Base-by-base conservation (phyloP, 805 yeast species). In the Cyberlindnera euphorbiiphila region DNA sequence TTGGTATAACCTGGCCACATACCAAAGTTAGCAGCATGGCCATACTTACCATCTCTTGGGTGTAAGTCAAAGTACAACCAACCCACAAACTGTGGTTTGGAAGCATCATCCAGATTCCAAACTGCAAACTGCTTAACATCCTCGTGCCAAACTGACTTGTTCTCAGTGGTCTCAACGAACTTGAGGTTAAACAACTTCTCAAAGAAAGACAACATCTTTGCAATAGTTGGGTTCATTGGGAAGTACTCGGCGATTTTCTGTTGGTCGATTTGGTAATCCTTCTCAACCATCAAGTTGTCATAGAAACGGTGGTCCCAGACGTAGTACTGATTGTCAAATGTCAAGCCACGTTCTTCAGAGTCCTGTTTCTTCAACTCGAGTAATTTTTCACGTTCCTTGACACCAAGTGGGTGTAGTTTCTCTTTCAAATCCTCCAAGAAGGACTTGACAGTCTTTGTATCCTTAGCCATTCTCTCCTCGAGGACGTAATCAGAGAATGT, bases 11-110 rank as follows among this genome's bases (percentile, higher is more conserved):
- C 81, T 10, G 85, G 76, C 9, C 68, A 62, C 34, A 84, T 58
- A 13, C 80, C 81, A 55, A 86, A 85, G 56, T 82, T 82, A 6
- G 95, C 95, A 29, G 95, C 95, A 58, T 86, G 95, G 2, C 88
- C 85, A 61, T 84, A 86, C 59, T 86, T 86, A 50, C 91, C 91
- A 39, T 79, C 82, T 55, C 95, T 74, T 47, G 95, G 94, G 58
- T 84, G 89, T 53, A 85, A 64, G 59, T 86, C 95, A 45, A 86
- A 76, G 60, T 78, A 82, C 31, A 86, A 61, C 75, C 85, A 81
- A 21, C 95, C 95, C 41, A 76, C 72, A 61, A 86, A 85, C 42
- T 68, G 72, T 12, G 79, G 78, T 1, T 50, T 46, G n/a, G 56
- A 49, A 20, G 57, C 55, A 28, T 69, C 59, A 47, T 80, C 85